phyloP scores from a whole-genome alignment of 2,329 filamentous ascomycete genomes.

The Alternaria burnsii region DNA sequence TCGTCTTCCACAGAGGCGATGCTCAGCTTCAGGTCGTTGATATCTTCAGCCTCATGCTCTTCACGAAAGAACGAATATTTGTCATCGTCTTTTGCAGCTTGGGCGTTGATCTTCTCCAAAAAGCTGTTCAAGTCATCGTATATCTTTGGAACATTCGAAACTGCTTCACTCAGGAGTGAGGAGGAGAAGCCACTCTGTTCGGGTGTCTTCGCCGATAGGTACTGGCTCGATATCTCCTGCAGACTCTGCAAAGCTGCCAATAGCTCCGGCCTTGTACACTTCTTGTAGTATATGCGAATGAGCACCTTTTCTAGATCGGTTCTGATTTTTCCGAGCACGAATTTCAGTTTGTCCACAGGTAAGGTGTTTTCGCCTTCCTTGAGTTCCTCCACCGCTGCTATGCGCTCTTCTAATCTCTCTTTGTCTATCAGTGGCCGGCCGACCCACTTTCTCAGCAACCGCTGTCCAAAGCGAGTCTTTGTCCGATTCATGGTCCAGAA shows the following conservation, averaged over 20 bases:
- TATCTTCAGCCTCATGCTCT: conserved; percentile 85
- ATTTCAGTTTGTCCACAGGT: conserved; percentile 76
- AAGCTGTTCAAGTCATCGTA: conserved; percentile 75
- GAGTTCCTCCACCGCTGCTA: conserved; percentile 87
- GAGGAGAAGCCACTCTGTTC: conserved; percentile 78
- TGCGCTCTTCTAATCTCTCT: conserved; percentile 75
- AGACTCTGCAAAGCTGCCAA: conserved; percentile 84
- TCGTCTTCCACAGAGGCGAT: conserved; percentile 94
- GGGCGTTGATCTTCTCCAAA: conserved; percentile 83
- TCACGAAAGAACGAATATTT: conserved; percentile 95
- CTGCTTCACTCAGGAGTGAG: conserved; percentile 71
- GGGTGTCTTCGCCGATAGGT: conserved; percentile 70
- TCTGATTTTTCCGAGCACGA: conserved; percentile 74
- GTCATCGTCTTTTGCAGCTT: conserved; percentile 85
- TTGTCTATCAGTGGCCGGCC: conserved; percentile 87
- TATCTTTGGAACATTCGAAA: conserved; percentile 80
- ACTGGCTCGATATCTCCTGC: conserved; percentile 81
- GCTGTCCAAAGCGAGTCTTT: conserved; percentile 85
- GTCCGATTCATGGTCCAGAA: conserved; percentile 97
- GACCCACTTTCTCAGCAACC: conserved; percentile 92
- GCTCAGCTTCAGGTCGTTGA: conserved; percentile 87
- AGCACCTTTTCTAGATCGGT: conserved; percentile 91
- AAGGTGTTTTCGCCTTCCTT: conserved; percentile 71
- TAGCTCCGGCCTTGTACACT: conserved; percentile 89
- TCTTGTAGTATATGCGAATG: conserved; percentile 96